These are phyloP conservation scores for Aspergillus calidoustus DNA, from an alignment of 2,329 filamentous ascomycete species.

Conservation along the genomic window DNA sequence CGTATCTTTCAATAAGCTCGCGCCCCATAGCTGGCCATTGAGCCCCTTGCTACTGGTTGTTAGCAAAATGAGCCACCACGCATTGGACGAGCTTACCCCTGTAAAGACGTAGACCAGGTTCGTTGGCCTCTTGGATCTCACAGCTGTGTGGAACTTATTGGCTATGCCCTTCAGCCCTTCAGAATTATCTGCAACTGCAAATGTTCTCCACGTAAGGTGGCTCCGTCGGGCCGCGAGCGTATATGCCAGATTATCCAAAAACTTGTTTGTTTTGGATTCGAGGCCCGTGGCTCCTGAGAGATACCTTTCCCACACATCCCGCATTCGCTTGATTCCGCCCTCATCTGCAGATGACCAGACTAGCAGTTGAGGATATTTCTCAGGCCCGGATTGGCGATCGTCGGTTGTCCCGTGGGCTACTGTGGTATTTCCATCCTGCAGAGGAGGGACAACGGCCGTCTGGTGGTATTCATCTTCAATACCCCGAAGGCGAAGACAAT, in stretches of 20 bases:
- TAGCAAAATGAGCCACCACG: neutral
- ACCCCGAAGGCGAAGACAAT: neutral
- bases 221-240: neutral
- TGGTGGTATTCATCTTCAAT: neutral
- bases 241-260: constrained; percentile 20
- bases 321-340: neutral
- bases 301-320: neutral
- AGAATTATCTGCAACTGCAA: constrained; percentile 26
- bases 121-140: neutral
- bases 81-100: neutral
- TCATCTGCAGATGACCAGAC: neutral
- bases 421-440: neutral
- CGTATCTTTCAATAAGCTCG: constrained; percentile 24
- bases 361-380: neutral
- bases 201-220: constrained; percentile 8
- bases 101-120: neutral
- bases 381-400: neutral
- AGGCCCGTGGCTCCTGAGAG: neutral
- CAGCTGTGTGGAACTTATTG: neutral
- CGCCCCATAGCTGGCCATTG: constrained; percentile 26
- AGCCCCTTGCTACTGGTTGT: constrained; percentile 27
- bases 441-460: neutral
- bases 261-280: neutral
- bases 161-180: constrained; percentile 29
- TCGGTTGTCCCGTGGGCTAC: neutral